Evolutionary conservation across 495 filamentous ascomycete species (phyloP).

Genomic region (Penicillium atrosanguineum): DNA sequence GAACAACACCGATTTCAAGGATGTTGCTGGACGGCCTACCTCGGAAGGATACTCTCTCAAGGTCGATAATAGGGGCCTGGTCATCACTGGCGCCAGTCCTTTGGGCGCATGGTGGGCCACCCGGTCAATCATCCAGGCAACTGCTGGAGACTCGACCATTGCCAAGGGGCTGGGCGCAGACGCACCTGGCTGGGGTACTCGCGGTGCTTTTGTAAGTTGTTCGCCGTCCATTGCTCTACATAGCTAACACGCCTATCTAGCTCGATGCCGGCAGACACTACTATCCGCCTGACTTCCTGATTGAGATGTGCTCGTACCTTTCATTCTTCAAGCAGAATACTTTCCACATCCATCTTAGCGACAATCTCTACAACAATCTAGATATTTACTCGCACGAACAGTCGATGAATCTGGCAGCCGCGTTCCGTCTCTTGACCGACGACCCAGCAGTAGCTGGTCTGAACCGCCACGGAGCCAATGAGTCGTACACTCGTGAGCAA

Average conservation of each 20-base stretch:
- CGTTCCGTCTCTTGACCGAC: constrained; percentile 41
- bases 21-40: constrained; percentile 40
- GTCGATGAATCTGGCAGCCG: constrained; percentile 40
- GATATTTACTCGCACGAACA: constrained; percentile 33
- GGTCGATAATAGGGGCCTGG: constrained; percentile 35
- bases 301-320: constrained; percentile 50
- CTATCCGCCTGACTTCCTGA: constrained; percentile 50
- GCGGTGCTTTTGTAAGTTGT: constrained; percentile 40
- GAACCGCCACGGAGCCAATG: constrained; percentile 39
- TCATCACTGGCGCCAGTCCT: constrained; percentile 48
- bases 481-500: constrained; percentile 44
- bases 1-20: constrained; percentile 36
- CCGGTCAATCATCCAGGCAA: constrained; percentile 47
- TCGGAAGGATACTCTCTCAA: constrained; percentile 47
- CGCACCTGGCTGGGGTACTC: constrained; percentile 46
- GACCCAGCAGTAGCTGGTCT: constrained; percentile 39
- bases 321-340: constrained; percentile 56
- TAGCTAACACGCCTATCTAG: constrained; percentile 1
- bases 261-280: constrained; percentile 50
- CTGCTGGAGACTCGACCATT: constrained; percentile 29
- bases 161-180: constrained; percentile 39
- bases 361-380: constrained; percentile 47
- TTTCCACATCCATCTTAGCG: constrained; percentile 52
- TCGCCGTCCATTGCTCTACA: neutral
- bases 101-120: constrained; percentile 54